Base-by-base conservation (phyloP, 495 filamentous ascomycete genomes). In the Penicillium canescens region DNA sequence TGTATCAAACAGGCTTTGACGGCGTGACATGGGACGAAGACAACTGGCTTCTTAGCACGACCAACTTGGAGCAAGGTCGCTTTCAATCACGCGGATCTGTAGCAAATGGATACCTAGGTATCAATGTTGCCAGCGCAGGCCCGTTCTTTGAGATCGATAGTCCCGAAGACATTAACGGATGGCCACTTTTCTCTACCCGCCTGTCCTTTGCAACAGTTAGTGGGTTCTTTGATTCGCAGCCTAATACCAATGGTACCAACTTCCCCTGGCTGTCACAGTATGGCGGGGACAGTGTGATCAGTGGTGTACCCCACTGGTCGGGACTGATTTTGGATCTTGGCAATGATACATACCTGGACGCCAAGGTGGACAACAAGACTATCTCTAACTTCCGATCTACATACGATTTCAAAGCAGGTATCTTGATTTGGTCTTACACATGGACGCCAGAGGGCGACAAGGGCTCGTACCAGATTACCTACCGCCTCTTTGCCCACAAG, bases 131-230 rank as follows among this genome's bases (percentile, higher is more conserved):
- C 21, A 80, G 80, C 31, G 73, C 76, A 6, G 87, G 87, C 1
- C 87, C 87, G 0, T 89, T 90, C 69, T 89, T 88, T 61, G 86
- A 89, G 54, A 59, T 80, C 11, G 67, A 76, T 24, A 61, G 57
- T 39, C 71, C 69, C 13, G 77, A 80, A 48, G 79, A 79, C 23
- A 84, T 86, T 63, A 87, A 82, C 57, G 89, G 88, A 6, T 92
- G 89, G 89, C 89, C 89, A 6, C 66, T 92, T 13, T 89, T 83
- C 69, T 74, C 84, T 41, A 63, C 76, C 7, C 75, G 89, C 12
- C 85, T 89, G 61, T 81, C 85, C 2, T 90, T 92, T 64, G 83
- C 86, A 4, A 90, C 87, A 0, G 81, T 92, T 50, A 78, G 83
- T 36, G 89, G 89, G 1, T 92, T 92, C 66, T 91, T 78, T 53